phyloP scores from a whole-genome alignment of 1,284 basidiomycete genomes.

The Kalmanozyma brasiliensis region DNA sequence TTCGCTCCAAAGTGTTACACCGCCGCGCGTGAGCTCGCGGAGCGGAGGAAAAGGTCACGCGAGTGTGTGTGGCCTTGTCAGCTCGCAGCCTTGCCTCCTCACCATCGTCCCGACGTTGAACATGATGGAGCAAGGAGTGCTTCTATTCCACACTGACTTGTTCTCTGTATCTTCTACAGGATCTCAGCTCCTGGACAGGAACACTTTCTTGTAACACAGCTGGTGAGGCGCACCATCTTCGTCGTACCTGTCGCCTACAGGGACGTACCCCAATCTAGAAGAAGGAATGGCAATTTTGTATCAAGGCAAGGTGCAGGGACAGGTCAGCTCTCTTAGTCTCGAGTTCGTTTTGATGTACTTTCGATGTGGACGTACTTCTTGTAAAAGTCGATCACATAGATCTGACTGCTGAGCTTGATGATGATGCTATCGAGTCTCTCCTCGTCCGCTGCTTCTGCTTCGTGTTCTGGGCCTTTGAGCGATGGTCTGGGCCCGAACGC shows the following conservation, averaged over 20 bases:
- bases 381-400: constrained; percentile 40
- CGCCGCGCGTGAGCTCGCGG: constrained; percentile 1
- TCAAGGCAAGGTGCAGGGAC: no score
- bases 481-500: constrained; percentile 35
- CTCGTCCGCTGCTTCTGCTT: background rate
- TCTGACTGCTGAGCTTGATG: constrained; percentile 53
- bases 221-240: constrained; percentile 48
- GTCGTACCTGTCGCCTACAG: constrained; percentile 40
- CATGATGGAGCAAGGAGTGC: no score
- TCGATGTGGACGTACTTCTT: constrained; percentile 35
- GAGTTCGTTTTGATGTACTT: no score
- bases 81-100: background rate
- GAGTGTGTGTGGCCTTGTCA: no score
- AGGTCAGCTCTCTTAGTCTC: no score
- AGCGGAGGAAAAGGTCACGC: constrained; percentile 4
- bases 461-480: background rate
- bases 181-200: constrained; percentile 15
- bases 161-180: no score
- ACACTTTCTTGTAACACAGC: constrained; percentile 42
- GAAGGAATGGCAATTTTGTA: no score
- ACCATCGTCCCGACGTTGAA: no score
- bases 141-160: no score
- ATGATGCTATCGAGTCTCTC: constrained; percentile 35
- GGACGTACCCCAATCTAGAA: constrained; percentile 31
- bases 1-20: background rate